Base-by-base conservation (phyloP, 495 filamentous ascomycete genomes). In the Penicillium paradoxum region DNA sequence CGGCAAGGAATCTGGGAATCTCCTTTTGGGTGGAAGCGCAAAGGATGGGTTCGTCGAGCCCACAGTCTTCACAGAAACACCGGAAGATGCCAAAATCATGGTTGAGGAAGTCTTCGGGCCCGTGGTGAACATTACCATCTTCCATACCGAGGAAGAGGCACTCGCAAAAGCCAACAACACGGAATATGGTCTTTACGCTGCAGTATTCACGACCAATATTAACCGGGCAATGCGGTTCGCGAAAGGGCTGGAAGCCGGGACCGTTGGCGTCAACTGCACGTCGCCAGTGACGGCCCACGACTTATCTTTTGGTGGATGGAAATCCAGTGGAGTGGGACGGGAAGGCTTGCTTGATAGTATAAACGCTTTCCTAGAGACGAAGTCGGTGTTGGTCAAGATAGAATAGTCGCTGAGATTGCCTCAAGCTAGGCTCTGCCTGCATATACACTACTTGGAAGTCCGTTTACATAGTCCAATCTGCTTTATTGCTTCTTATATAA, bases 1-100 rank as follows among this genome's bases (percentile, higher is more conserved):
- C 45, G 91, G 90, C 45, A 89, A 88, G 77, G 78, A 83, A 55
- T 79, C 76, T 39, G 91, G 89, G 13, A 58, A 53, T 13, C 48
- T 63, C 24, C 21, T 34, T 1, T 11, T 64, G 44, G 66, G 48
- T 3, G 53, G 38, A 2, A 46, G 42, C n/a, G 36, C 41, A 6
- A 18, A 24, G 67, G 57, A 65, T 21, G 75, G 74, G 18, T 79
- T 74, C 51, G 59, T 79, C 24, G 46, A 69, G 21, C 77, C 77
- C 0, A 80, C 77, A 0, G 62, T 80, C 15, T 72, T 79, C 58
- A 40, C 60, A 1, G 59, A 73, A 15, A 64, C 62, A 2, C 57
- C 65, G 0, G 71, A 73, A 21, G 50, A 70, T 10, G 57, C 69
- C 11, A 56, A 51, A 21, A 53, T 72, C 1, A 67, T 70, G 58